Base-by-base conservation (phyloP, 805 yeast species). In the Kazachstania africana region DNA sequence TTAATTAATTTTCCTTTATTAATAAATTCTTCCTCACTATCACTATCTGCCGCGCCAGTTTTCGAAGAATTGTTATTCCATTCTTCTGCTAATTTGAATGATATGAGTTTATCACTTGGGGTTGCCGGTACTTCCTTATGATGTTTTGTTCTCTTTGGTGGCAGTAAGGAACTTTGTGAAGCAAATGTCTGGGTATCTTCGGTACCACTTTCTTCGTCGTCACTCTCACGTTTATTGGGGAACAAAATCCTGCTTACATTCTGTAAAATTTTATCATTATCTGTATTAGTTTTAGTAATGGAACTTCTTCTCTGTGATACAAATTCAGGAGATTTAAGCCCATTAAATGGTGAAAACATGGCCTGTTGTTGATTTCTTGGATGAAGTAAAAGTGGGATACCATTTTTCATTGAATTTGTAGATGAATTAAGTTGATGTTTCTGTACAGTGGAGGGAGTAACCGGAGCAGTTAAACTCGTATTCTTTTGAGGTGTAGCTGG, bases 41-140 rank as follows among this genome's bases (percentile, higher is more conserved):
- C 35, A 23, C 48, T 46, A 16, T 53, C 40, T 6, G 37, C 36
- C 6, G 32, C 42, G 8, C 15, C 18, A 4, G 4, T 29, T 32
- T 29, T 30, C 16, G 39, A 44, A 8, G 43, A 42, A 9, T 46
- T 35, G 20, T 57, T 51, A 25, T 55, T 47, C 63, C 65, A 61
- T 27, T 54, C 42, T 16, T 39, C 35, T 4, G 59, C 53, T 31
- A 55, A 35, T 13, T 53, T 51, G 26, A 46, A 46, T 4, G 59
- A 48, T 8, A 60, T 54, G 3, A 61, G 28, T 26, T 51, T 53
- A 24, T 52, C 52, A 26, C 51, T 45, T 8, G 68, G 68, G 0
- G 68, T 62, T 3, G 51, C 51, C 2, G 56, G 55, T 8, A 29
- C 39, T 13, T 38, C 27, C 27, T 35, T 33, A 15, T 28, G 31